A percentile compares a stretch with the other conserved stretches of the same genome.
phyloP scores from a whole-genome alignment of 257 asterid genomes.

The Petrea volubilis region DNA sequence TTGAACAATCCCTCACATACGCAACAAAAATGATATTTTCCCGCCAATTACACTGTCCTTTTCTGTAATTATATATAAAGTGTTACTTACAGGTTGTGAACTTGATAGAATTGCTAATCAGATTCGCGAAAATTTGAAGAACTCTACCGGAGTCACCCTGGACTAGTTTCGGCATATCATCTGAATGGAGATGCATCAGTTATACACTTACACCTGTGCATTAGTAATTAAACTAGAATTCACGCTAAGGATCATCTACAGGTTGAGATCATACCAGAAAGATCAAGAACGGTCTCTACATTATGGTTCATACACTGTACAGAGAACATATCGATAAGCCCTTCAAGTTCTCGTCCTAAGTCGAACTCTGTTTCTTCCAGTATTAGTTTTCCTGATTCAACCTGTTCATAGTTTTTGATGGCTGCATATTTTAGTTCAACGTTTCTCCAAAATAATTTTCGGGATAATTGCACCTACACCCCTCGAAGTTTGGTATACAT shows the following conservation, averaged over 20 bases:
- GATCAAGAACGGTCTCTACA: conserved; percentile 84
- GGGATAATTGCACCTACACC: no score
- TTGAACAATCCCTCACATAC: no score
- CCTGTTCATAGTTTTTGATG: conserved; percentile 46
- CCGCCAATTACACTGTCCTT: no score
- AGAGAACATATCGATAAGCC: conserved; percentile 87
- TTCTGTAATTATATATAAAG: no score
- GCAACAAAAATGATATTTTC: no score
- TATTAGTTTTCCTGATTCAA: conserved; percentile 89
- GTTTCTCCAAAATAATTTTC: no score
- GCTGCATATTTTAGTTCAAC: background rate
- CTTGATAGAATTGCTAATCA: conserved; percentile 85
- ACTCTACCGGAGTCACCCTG: conserved; percentile 91
- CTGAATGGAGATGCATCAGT: conserved; percentile 38
- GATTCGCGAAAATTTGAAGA: conserved; percentile 84
- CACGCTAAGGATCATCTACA: background rate
- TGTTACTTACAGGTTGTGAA: conserved; percentile 86
- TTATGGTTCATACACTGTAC: conserved; percentile 89
- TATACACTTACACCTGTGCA: background rate
- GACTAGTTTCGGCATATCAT: conserved; percentile 87
- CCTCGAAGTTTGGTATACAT: no score
- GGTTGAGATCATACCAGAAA: conserved; percentile 56
- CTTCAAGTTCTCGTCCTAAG: conserved; percentile 92
- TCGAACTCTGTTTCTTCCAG: conserved; percentile 91
- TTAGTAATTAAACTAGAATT: background rate